Percentiles rank a stretch among this genome's conserved stretches.
These are phyloP conservation scores for Xylariaceae sp. DNA, from an alignment of 2,329 filamentous ascomycete species.

Conservation along the genomic window DNA sequence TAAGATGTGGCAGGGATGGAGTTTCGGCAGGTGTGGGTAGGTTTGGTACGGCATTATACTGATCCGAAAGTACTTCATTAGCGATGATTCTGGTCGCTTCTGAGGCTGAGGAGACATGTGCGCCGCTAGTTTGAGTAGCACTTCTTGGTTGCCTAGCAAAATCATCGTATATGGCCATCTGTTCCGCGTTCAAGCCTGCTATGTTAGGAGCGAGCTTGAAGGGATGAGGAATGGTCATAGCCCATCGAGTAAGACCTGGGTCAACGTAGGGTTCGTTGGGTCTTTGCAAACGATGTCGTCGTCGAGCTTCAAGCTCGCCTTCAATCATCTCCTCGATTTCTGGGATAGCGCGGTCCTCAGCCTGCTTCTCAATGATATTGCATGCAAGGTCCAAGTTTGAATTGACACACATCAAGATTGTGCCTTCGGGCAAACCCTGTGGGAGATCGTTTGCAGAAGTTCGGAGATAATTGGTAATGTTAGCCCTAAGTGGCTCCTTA, in stretches of 20 bases:
- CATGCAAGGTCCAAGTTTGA: constrained; percentile 95
- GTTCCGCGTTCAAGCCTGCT: constrained; percentile 82
- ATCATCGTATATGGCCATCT: constrained; percentile 95
- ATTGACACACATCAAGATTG: constrained; percentile 98
- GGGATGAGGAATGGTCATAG: constrained; percentile 90
- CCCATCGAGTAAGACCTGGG: constrained; percentile 83
- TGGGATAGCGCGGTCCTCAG: constrained; percentile 87
- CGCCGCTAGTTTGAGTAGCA: constrained; percentile 58
- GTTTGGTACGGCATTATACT: constrained; percentile 62
- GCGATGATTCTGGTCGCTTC: constrained; percentile 67
- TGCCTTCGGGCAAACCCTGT: constrained; percentile 87
- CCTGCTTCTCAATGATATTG: constrained; percentile 91
- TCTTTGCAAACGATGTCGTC: constrained; percentile 74
- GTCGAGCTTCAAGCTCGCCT: constrained; percentile 76
- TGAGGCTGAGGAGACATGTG: constrained; percentile 63
- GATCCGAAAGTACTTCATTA: constrained; percentile 68
- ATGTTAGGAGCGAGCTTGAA: constrained; percentile 79
- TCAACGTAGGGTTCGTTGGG: constrained; percentile 87
- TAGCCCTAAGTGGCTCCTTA: constrained; percentile 94
- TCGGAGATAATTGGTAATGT: constrained; percentile 96
- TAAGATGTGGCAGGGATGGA: constrained; percentile 59
- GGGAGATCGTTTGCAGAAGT: constrained; percentile 70
- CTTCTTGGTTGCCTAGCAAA: constrained; percentile 85
- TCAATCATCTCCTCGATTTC: constrained; percentile 97
- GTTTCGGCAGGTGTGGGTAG: constrained; percentile 66